These are phyloP conservation scores for Alternaria sp. DNA, from an alignment of 2,329 filamentous ascomycete species.

Conservation along the genomic window DNA sequence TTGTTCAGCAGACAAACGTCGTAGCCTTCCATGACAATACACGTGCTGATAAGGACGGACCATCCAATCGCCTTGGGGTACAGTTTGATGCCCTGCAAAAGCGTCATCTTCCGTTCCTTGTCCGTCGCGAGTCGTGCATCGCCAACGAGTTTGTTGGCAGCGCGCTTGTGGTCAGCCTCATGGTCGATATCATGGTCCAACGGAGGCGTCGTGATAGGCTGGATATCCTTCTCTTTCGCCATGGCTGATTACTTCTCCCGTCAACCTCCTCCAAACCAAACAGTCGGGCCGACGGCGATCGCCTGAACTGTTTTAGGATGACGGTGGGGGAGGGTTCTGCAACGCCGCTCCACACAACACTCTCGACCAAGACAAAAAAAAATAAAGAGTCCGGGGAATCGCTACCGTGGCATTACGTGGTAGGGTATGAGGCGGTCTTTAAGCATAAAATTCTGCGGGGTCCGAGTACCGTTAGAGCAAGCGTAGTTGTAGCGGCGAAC, in stretches of 20 bases:
- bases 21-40: conserved; percentile 91
- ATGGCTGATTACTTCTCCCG: conserved; percentile 5
- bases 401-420: conserved; percentile 25
- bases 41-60: conserved; percentile 87
- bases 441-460: conserved; percentile 39
- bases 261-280: background rate
- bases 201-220: conserved; percentile 23
- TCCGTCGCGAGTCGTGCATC: conserved; percentile 58
- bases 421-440: conserved; percentile 29
- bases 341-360: conserved; percentile 12
- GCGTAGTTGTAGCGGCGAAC: conserved; percentile 18
- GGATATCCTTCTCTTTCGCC: conserved; percentile 38
- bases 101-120: conserved; percentile 61
- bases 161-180: conserved; percentile 36
- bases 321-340: conserved; percentile 14
- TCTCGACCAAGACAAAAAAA: conserved; percentile 12
- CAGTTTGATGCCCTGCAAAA: conserved; percentile 77
- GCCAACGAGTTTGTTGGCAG: conserved; percentile 47
- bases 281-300: conserved; percentile 16
- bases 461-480: conserved; percentile 18
- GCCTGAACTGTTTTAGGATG: conserved; percentile 6
- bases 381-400: conserved; percentile 25
- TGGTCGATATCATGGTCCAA: conserved; percentile 25
- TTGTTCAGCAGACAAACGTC: conserved; percentile 83
- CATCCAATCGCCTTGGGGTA: conserved; percentile 89